These are phyloP conservation scores for Ophiocordyceps camponoti-saundersi DNA, from an alignment of 2,329 filamentous ascomycete genomes.

Conservation along the genomic window DNA sequence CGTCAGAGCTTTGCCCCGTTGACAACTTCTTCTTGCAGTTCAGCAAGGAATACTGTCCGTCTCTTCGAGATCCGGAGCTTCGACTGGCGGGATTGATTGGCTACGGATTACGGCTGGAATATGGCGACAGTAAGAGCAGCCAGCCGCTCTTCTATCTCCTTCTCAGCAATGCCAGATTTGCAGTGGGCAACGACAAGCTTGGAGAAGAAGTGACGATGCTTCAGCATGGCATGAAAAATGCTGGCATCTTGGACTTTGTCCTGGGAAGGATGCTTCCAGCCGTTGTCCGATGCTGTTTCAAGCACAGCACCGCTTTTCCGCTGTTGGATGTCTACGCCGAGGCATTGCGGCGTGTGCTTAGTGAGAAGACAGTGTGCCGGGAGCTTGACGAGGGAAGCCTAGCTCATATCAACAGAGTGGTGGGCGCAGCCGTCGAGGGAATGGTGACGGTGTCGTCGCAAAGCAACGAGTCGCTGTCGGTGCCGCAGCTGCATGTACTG, in stretches of 20 bases:
- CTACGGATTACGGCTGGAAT: conserved; percentile 35
- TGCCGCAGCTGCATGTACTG: conserved; percentile 11
- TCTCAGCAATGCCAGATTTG: conserved; percentile 38
- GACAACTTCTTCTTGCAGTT: conserved; percentile 40
- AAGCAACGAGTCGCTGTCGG: conserved; percentile 5
- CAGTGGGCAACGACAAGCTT: conserved; percentile 31
- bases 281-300: conserved; percentile 22
- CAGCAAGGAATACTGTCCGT: conserved; percentile 37
- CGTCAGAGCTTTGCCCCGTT: conserved; percentile 33
- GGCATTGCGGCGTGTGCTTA: conserved; percentile 21
- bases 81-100: conserved; percentile 37
- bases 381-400: conserved; percentile 19
- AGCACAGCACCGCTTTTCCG: conserved; percentile 21
- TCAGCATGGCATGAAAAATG: conserved; percentile 28
- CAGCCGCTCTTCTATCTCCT: conserved; percentile 39
- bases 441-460: conserved; percentile 9
- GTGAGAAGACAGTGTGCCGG: conserved; percentile 15
- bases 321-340: conserved; percentile 32
- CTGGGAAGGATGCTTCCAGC: conserved; percentile 36
- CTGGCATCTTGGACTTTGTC: conserved; percentile 26
- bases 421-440: conserved; percentile 13
- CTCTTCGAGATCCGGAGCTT: conserved; percentile 35
- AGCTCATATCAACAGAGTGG: conserved; percentile 13
- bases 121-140: conserved; percentile 28
- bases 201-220: conserved; percentile 27